These are phyloP conservation scores for Barnettozyma californica DNA, from an alignment of 805 yeast species.

Conservation along the genomic window DNA sequence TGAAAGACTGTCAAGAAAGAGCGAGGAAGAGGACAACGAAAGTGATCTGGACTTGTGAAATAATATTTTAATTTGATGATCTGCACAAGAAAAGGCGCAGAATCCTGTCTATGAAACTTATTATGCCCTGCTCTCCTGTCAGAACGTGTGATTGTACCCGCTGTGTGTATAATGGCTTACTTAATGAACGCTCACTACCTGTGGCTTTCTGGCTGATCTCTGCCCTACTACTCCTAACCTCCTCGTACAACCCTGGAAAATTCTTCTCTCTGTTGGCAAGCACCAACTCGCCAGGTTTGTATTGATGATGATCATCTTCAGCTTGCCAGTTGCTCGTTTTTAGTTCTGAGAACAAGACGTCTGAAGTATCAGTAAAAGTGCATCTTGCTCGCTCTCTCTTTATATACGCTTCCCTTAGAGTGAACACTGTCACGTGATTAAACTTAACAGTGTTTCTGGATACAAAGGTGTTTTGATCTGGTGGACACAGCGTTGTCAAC, in stretches of 20 bases:
- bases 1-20: conserved; percentile 14
- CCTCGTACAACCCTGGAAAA: conserved; percentile 2
- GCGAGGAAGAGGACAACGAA: conserved; percentile 25
- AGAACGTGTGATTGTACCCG: not conserved
- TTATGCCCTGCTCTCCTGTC: not conserved
- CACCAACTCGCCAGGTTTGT: conserved; percentile 10
- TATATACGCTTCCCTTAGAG: not conserved
- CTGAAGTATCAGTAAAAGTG: not conserved
- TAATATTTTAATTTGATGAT: not conserved
- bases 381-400: not conserved
- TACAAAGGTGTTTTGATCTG: not conserved
- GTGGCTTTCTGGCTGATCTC: not conserved
- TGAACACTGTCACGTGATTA: not conserved
- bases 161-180: not conserved
- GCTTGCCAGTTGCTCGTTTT: not conserved
- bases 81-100: conserved; percentile 5
- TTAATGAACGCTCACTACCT: not conserved
- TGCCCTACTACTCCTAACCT: not conserved
- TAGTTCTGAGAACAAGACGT: not conserved
- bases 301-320: not conserved
- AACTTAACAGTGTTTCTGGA: not conserved
- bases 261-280: conserved; percentile 7
- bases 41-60: conserved; percentile 33
- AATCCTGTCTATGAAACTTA: not conserved
- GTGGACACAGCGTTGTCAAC: not conserved